Base-by-base conservation (phyloP, 164 flowering plant species). In the Saururus chinensis region DNA sequence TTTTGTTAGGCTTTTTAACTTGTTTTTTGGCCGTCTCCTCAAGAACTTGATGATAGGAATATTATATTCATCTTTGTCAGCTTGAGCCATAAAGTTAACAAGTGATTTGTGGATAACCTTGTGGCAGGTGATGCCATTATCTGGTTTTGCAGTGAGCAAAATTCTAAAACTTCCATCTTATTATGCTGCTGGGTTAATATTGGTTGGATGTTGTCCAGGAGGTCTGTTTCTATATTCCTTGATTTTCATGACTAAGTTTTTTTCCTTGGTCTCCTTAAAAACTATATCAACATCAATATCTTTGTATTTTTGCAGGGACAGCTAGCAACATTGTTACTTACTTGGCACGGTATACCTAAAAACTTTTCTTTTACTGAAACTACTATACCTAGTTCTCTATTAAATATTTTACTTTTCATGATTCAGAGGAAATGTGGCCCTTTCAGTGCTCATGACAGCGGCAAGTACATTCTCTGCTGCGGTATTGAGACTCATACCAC, bases 201-300 rank as follows among this genome's bases (percentile, higher is more conserved):
- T 92, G 75, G 98, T 92, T 62, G 89, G 76, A 26, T 92, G 96
- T 78, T 92, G 95, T 66, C 98, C 98, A 24, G 95, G 98, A 64
- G 98, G 93, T 41, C n/a, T 53, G 25, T 56, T 19, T 11, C 57
- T 40, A 25, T 64, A 3, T 53, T 61, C 24, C 56, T 23, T 48
- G 60, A 17, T 52, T 24, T 40, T 19, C 16, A 56, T 22, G 49
- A 14, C 49, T 66, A 7, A 59, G 40, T 21, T 25, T n/a, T 53
- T 58, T 54, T 64, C 19, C 52, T 61, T 58, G 64, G 37, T 30
- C 37, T 30, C 37, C 37, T 30, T 30, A 2, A 30, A 30, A 30
- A 48, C 45, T n/a, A 12, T n/a, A 45, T 17, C 53, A 60, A 16
- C 14, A 6, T 4, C 59, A 11, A 23, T 64, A 41, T 30, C 37